Conservation (phyloP, 768 basidiomycete genomes). For the Infundibulicybe gibba region DNA sequence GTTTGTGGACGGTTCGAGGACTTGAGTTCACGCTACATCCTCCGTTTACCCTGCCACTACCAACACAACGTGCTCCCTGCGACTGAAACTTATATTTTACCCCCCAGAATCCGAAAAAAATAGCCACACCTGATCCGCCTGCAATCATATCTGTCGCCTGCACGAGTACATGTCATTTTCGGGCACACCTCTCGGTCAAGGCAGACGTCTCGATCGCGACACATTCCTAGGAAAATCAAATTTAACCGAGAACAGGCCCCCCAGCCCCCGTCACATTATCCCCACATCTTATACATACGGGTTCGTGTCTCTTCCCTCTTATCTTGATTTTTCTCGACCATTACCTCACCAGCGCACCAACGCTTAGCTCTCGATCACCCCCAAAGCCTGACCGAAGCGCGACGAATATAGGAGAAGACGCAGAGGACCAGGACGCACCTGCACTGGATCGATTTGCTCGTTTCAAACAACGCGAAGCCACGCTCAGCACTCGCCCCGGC, state of each 20-base stretch:
- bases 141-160: slow-evolving; percentile 9
- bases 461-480: slow-evolving; percentile 38
- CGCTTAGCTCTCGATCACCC: slow-evolving; percentile 54
- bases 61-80: slow-evolving; percentile 1
- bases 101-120: too few relatives aligned
- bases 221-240: slow-evolving; percentile 68
- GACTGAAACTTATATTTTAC: slow-evolving; percentile 5
- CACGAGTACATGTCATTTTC: slow-evolving; percentile 75
- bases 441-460: slow-evolving; percentile 41
- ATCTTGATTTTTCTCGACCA: slow-evolving; percentile 11
- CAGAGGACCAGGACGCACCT: slow-evolving; percentile 36
- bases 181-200: slow-evolving; percentile 79
- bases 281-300: slow-evolving; percentile 71
- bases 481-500: slow-evolving; percentile 24
- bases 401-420: slow-evolving; percentile 15
- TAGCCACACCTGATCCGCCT: too few relatives aligned
- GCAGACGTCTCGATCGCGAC: slow-evolving; percentile 80
- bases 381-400: slow-evolving; percentile 41
- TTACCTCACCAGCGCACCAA: slow-evolving; percentile 44
- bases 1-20: background rate
- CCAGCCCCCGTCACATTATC: slow-evolving; percentile 34
- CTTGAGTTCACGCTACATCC: slow-evolving; percentile 2
- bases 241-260: slow-evolving; percentile 29
- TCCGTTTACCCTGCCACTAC: slow-evolving; percentile 3
- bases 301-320: slow-evolving; percentile 33